These are phyloP conservation scores for Diaporthe capsici DNA, from an alignment of 2,329 filamentous ascomycete species.

Conservation along the genomic window DNA sequence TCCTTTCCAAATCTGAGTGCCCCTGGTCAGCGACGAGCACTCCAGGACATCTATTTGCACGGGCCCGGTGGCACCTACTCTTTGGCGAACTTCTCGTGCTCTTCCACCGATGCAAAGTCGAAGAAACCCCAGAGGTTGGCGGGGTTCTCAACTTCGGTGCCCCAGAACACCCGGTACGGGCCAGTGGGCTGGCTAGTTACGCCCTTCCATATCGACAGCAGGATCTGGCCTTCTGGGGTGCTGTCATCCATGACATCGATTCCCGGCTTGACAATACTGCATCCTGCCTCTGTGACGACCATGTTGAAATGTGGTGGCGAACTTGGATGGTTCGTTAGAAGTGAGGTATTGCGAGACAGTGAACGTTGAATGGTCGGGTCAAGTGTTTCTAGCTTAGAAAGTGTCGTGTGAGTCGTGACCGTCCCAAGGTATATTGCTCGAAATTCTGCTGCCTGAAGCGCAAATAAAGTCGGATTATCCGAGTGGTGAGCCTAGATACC, in stretches of 20 bases:
- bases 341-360: neutral
- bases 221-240: slow-evolving; percentile 43
- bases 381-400: neutral
- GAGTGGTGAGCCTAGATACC: too few relatives aligned
- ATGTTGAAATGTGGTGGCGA: slow-evolving; percentile 14
- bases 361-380: neutral
- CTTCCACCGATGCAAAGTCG: slow-evolving; percentile 47
- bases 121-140: slow-evolving; percentile 46
- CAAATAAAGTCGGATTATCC: neutral
- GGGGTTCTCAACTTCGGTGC: slow-evolving; percentile 45
- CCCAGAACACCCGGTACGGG: slow-evolving; percentile 44
- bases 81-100: slow-evolving; percentile 45
- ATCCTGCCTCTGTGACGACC: slow-evolving; percentile 45
- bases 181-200: slow-evolving; percentile 42
- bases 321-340: neutral
- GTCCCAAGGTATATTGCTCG: neutral
- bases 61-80: slow-evolving; percentile 37
- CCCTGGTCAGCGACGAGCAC: neutral
- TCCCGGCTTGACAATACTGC: slow-evolving; percentile 44
- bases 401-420: neutral
- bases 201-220: slow-evolving; percentile 38
- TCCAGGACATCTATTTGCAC: neutral
- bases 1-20: slow-evolving; percentile 41
- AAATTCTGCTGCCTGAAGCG: slow-evolving; percentile 5
- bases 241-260: slow-evolving; percentile 43